Evolutionary conservation across 2,329 filamentous ascomycete genomes (phyloP).

Genomic region (Clonostachys sp.): DNA sequence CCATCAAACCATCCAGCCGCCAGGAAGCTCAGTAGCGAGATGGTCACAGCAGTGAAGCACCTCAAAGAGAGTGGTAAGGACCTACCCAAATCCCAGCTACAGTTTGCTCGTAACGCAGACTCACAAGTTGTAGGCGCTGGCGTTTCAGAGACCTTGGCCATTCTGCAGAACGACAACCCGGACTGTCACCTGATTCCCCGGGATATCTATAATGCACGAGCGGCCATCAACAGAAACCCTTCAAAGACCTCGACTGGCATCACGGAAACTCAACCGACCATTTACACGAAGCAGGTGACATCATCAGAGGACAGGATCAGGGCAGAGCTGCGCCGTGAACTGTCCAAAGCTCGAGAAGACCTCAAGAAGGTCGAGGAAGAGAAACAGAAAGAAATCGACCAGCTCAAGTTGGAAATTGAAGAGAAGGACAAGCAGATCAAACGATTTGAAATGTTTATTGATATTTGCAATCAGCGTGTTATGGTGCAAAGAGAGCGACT

Average conservation of each 20-base stretch:
- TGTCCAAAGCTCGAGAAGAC: slow-evolving; percentile 54
- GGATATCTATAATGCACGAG: slow-evolving; percentile 64
- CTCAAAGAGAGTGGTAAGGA: slow-evolving; percentile 61
- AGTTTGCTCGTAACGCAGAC: slow-evolving; percentile 14
- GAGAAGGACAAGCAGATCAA: slow-evolving; percentile 60
- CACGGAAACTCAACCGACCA: slow-evolving; percentile 55
- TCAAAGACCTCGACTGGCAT: slow-evolving; percentile 55
- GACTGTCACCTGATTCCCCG: slow-evolving; percentile 58
- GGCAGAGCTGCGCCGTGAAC: slow-evolving; percentile 55
- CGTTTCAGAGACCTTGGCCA: slow-evolving; percentile 62
- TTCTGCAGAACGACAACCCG: slow-evolving; percentile 59
- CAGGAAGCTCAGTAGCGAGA: slow-evolving; percentile 61
- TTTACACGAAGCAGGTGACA: slow-evolving; percentile 62
- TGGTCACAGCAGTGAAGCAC: slow-evolving; percentile 62
- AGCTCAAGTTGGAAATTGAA: slow-evolving; percentile 52
- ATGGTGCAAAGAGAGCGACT: slow-evolving; percentile 58
- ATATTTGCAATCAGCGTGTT: slow-evolving; percentile 63
- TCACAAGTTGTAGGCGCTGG: slow-evolving; percentile 49
- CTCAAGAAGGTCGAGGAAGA: slow-evolving; percentile 50
- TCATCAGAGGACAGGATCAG: slow-evolving; percentile 61
- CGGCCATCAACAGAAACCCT: slow-evolving; percentile 62
- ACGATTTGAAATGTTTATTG: slow-evolving; percentile 66
- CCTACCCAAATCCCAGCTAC: background rate
- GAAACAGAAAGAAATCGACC: slow-evolving; percentile 52
- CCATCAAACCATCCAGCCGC: slow-evolving; percentile 63